phyloP scores from a whole-genome alignment of 345 rosid genomes.

The Dimocarpus longan region DNA sequence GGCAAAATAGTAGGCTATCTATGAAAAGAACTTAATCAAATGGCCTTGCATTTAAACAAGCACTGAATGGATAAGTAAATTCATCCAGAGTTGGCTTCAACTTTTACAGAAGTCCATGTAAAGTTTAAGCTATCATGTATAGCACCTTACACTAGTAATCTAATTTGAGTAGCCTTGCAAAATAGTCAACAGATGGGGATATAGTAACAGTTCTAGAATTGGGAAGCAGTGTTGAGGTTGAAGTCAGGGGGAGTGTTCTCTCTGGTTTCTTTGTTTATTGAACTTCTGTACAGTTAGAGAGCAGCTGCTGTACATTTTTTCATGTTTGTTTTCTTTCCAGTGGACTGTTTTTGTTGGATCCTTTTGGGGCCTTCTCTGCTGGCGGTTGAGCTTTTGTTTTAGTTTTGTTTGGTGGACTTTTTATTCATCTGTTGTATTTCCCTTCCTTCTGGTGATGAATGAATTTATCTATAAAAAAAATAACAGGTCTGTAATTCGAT shows the following conservation, averaged over 20 bases:
- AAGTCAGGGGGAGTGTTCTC: not conserved
- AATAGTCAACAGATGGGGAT: not conserved
- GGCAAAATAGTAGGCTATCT: not conserved
- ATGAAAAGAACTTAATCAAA: slow-evolving; percentile 9
- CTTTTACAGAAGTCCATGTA: not conserved
- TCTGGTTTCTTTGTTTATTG: not conserved
- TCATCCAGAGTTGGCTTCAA: not conserved
- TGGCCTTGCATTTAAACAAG: not conserved
- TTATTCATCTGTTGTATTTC: not conserved
- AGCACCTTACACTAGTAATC: not conserved
- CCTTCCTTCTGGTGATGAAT: not conserved
- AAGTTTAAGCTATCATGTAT: slow-evolving; percentile 3
- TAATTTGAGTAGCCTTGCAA: not conserved
- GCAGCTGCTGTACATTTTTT: not conserved
- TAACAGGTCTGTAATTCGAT: not conserved
- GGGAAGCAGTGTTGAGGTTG: not conserved
- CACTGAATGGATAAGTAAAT: not conserved
- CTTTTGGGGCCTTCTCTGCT: not conserved
- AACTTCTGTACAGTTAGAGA: not conserved
- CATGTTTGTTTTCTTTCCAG: not conserved
- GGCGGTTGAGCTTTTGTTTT: not conserved
- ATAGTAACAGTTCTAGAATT: not conserved
- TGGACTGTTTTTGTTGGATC: not conserved
- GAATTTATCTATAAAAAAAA: not conserved
- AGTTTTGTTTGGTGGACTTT: not conserved